Base-by-base conservation (phyloP, 345 rosid species). In the Punica granatum region DNA sequence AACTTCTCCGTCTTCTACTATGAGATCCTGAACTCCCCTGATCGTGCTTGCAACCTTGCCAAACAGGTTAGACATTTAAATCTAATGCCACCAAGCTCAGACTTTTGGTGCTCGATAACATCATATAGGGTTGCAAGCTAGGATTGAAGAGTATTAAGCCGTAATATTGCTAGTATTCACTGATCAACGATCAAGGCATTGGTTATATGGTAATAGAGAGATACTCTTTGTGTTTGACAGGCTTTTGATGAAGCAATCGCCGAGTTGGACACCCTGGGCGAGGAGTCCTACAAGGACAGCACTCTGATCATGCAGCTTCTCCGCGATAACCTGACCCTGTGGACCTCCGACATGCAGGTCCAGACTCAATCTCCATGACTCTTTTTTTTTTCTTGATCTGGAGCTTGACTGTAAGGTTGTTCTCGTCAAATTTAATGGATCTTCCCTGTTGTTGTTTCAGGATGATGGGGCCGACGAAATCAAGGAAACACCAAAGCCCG, bases 271-370 rank as follows among this genome's bases (percentile, higher is more conserved):
- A 65, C 74, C 11, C 70, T 72, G 18, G 69, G 69, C 5, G 74
- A 72, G 48, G 74, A 72, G 33, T 92, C 98, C 43, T 90, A 93
- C 84, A 93, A 90, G 81, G 94, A 90, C 36, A 88, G 87, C 82
- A 93, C 92, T 58, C 80, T 90, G 85, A 93, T 89, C 80, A 93
- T 93, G 98, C 92, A 93, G 77, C 96, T 90, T 74, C 96, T 93
- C 70, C 93, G 92, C 30, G 97, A 92, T 70, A 92, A 92, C 66
- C 95, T 90, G 79, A 92, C 98, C 63, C 82, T 92, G 54, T 92
- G 95, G 98, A 92, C 98, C 66, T 92, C 96, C 31, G 95, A 92
- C 65, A 88, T 92, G 91, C 95, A 88, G 98, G 98, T 88, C 54
- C 28, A 13, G 60, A 23, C n/a, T 65, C 35, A 12, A 30, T 36